Percentiles rank a stretch among this genome's conserved stretches.
Evolutionary conservation across 2,329 filamentous ascomycete genomes (phyloP).

Genomic region (Colletotrichum brevisporum): DNA sequence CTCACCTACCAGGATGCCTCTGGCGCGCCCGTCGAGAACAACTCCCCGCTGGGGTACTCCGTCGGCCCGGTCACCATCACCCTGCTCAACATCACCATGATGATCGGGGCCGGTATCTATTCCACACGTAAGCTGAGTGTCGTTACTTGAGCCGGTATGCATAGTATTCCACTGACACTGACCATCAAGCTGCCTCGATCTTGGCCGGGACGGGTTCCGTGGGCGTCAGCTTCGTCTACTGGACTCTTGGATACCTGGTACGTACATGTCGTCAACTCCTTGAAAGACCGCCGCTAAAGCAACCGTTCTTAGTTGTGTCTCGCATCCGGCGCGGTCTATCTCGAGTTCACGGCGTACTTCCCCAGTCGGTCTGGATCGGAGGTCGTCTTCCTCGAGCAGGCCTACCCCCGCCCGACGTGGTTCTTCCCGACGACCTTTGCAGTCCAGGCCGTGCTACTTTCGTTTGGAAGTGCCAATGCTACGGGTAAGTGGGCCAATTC

Average conservation of each 20-base stretch:
- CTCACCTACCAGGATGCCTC: conserved; percentile 29
- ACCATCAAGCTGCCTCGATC: conserved; percentile 65
- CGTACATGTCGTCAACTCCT: conserved; percentile 62
- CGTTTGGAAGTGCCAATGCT: conserved; percentile 76
- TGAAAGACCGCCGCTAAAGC: background rate
- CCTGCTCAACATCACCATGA: conserved; percentile 72
- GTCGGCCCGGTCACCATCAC: conserved; percentile 70
- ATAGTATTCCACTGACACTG: conserved; percentile 21
- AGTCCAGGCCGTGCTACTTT: conserved; percentile 73
- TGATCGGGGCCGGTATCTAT: conserved; percentile 75
- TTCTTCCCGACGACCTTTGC: conserved; percentile 76
- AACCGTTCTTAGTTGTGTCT: conserved; percentile 62
- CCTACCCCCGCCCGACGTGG: conserved; percentile 73
- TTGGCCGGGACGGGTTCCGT: conserved; percentile 72
- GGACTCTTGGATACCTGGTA: conserved; percentile 73
- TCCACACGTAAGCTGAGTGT: conserved; percentile 60
- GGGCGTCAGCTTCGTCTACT: conserved; percentile 73
- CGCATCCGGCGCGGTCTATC: conserved; percentile 68
- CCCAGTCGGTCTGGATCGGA: conserved; percentile 76
- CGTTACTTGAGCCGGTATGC: background rate
- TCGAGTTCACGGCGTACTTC: conserved; percentile 77
- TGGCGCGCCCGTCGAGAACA: conserved; percentile 72
- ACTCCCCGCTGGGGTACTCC: conserved; percentile 72
- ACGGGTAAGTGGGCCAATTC: conserved; percentile 42
- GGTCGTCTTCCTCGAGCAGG: conserved; percentile 78